A percentile compares a stretch with the other conserved stretches of the same genome.
Conservation (phyloP, 2,329 filamentous ascomycete species). For the Xylaria hypoxylon region DNA sequence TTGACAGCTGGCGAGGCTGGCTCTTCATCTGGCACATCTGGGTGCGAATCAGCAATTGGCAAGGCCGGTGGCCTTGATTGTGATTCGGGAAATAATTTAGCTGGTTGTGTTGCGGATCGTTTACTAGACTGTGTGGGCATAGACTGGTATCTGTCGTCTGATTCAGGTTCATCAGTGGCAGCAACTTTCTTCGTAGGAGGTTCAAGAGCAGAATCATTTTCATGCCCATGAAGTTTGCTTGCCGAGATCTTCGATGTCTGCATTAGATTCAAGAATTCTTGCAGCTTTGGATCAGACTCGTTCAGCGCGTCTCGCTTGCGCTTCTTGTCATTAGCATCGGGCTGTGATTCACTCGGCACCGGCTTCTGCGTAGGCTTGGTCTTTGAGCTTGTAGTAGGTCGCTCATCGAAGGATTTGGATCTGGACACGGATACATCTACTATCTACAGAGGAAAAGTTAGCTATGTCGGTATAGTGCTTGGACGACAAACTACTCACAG, state of each 20-base stretch:
- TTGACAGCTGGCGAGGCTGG: neutral
- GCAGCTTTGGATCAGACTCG: slow-evolving; percentile 79
- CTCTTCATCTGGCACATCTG: slow-evolving; percentile 9
- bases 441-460: slow-evolving; percentile 46
- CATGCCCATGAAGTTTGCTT: slow-evolving; percentile 69
- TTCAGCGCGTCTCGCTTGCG: slow-evolving; percentile 72
- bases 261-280: slow-evolving; percentile 89
- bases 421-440: slow-evolving; percentile 57
- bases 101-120: slow-evolving; percentile 56
- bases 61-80: neutral
- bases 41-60: slow-evolving; percentile 5
- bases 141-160: slow-evolving; percentile 80
- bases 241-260: slow-evolving; percentile 70
- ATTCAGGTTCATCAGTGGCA: slow-evolving; percentile 65
- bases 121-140: slow-evolving; percentile 66
- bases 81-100: neutral
- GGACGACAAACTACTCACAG: slow-evolving; percentile 64
- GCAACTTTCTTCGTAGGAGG: slow-evolving; percentile 56
- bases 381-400: slow-evolving; percentile 45
- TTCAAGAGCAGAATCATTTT: slow-evolving; percentile 50
- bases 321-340: slow-evolving; percentile 64
- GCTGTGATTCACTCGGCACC: slow-evolving; percentile 9
- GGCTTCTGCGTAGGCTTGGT: slow-evolving; percentile 46
- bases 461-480: slow-evolving; percentile 12
- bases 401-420: slow-evolving; percentile 38